A percentile compares a stretch with the other conserved stretches of the same genome.
These are phyloP conservation scores for Zygoascus sp. DNA, from an alignment of 1,139 yeast species.

Conservation along the genomic window DNA sequence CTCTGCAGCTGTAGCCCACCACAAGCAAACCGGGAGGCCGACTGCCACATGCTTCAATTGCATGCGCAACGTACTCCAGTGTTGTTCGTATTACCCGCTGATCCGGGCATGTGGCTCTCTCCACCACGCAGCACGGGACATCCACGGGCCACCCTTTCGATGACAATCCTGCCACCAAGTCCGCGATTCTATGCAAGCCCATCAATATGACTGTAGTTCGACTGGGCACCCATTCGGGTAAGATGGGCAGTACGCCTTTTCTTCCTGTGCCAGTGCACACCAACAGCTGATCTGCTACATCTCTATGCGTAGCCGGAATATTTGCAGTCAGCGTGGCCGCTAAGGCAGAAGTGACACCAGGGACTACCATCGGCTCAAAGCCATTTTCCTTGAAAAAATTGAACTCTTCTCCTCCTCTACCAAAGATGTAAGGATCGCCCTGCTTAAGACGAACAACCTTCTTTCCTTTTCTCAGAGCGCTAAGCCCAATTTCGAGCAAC, in stretches of 20 bases:
- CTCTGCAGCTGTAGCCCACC: slow-evolving; percentile 76
- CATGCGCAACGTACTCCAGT: slow-evolving; percentile 60
- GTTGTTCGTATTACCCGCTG: slow-evolving; percentile 80
- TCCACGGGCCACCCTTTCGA: slow-evolving; percentile 59
- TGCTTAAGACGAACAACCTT: slow-evolving; percentile 87
- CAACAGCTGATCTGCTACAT: slow-evolving; percentile 86
- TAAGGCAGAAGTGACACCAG: slow-evolving; percentile 88
- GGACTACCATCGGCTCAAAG: slow-evolving; percentile 64
- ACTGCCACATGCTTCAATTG: slow-evolving; percentile 76
- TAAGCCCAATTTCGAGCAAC: slow-evolving; percentile 63
- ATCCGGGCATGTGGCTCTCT: slow-evolving; percentile 90
- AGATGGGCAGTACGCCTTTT: slow-evolving; percentile 70
- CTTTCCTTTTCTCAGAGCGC: slow-evolving; percentile 58
- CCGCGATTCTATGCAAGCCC: slow-evolving; percentile 81
- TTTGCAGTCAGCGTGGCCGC: slow-evolving; percentile 84
- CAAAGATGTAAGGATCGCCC: slow-evolving; percentile 96
- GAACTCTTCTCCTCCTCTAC: slow-evolving; percentile 94
- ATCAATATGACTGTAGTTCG: slow-evolving; percentile 85
- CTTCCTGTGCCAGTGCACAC: slow-evolving; percentile 95
- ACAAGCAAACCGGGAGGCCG: slow-evolving; percentile 92
- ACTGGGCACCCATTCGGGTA: slow-evolving; percentile 67
- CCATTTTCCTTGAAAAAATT: slow-evolving; percentile 64
- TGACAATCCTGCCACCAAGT: slow-evolving; percentile 57
- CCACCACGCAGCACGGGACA: slow-evolving; percentile 80
- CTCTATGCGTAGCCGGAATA: slow-evolving; percentile 90